Percentiles rank a stretch among this genome's conserved stretches.
Evolutionary conservation across 2,329 filamentous ascomycete species (phyloP).

Genomic region (Xylariaceae sp.): DNA sequence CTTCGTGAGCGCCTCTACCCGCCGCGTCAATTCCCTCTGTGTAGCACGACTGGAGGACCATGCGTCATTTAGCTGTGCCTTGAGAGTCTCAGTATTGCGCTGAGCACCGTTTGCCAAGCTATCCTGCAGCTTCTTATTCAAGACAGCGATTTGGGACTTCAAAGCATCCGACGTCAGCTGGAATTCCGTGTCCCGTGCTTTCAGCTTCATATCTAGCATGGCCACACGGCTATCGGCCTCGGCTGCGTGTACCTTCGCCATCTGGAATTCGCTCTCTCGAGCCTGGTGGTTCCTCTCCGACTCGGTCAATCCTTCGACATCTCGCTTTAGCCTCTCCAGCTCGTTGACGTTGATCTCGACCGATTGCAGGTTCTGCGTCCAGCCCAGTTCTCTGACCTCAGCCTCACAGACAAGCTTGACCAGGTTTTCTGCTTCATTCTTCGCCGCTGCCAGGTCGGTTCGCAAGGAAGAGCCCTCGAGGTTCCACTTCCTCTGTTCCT

Average conservation of each 20-base stretch:
- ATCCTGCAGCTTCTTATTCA: slow-evolving; percentile 39
- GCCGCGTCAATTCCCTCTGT: slow-evolving; percentile 46
- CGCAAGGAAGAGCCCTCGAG: slow-evolving; percentile 49
- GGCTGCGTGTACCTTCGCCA: slow-evolving; percentile 49
- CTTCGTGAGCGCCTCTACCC: slow-evolving; percentile 39
- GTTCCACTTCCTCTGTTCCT: slow-evolving; percentile 61
- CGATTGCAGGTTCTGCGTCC: slow-evolving; percentile 56
- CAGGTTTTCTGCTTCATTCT: slow-evolving; percentile 56
- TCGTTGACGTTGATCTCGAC: slow-evolving; percentile 55
- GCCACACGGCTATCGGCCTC: slow-evolving; percentile 52
- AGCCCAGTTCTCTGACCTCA: slow-evolving; percentile 59
- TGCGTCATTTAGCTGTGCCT: slow-evolving; percentile 34
- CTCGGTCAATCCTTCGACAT: slow-evolving; percentile 53
- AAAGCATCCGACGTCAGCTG: slow-evolving; percentile 35
- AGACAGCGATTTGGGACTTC: slow-evolving; percentile 38
- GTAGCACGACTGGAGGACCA: slow-evolving; percentile 45
- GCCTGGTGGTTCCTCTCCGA: slow-evolving; percentile 57
- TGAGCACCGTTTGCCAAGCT: slow-evolving; percentile 24
- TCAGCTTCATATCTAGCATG: slow-evolving; percentile 50
- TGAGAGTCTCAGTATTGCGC: slow-evolving; percentile 22
- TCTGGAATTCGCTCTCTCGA: slow-evolving; percentile 52
- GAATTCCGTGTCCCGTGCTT: slow-evolving; percentile 40
- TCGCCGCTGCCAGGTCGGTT: slow-evolving; percentile 49
- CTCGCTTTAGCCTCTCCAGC: slow-evolving; percentile 49
- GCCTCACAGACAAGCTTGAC: slow-evolving; percentile 58